Evolutionary conservation across 768 basidiomycete genomes (phyloP), one percentile per base, ranked within the genome.

Genomic region (Porpolomopsis calyptriformis): DNA sequence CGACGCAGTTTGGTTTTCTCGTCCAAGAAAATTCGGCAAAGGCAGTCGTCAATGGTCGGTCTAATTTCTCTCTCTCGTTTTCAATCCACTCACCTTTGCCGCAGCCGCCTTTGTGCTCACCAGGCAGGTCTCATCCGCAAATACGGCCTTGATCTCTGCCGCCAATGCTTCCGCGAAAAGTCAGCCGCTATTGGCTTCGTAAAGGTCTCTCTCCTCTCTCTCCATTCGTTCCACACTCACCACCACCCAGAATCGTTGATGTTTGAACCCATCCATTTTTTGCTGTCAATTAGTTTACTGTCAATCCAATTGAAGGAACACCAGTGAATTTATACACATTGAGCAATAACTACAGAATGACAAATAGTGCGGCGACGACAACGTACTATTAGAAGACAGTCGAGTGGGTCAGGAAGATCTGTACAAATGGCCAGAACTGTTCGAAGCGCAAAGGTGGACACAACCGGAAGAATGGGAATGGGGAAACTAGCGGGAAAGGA

Each of bases 111-210:
- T 60, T 96, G 92, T 59, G 87, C 91, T 29, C 92, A 96, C 68
- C 90, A 93, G 68, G 92, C 90, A 58, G 92, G 92, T 83, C 80
- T 96, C 66, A 91, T 96, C 67, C 86, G 92, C 70, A 89, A 93
- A 70, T 92, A 94, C 69, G 91, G 92, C 48, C 80, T 94, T 55
- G 90, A 94, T 72, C 84, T 96, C 57, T 96, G 92, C 72, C 87
- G 92, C 68, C 92, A 96, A 69, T 96, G 92, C 71, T 96, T 94
- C 85, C 86, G 92, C 57, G 92, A 96, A 74, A 92, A 91, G 72
- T 76, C 89, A 43, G 77, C 82, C 56, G 83, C 85, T 50, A 96
- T 96, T 58, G 92, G 92, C 50, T 96, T 96, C 75, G 72, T 76
- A 63, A 96, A 96, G 87, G 92, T 93, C 54, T 54, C 73, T 53